Conservation (phyloP, 2,329 filamentous ascomycete genomes). For the Colletotrichum musae region DNA sequence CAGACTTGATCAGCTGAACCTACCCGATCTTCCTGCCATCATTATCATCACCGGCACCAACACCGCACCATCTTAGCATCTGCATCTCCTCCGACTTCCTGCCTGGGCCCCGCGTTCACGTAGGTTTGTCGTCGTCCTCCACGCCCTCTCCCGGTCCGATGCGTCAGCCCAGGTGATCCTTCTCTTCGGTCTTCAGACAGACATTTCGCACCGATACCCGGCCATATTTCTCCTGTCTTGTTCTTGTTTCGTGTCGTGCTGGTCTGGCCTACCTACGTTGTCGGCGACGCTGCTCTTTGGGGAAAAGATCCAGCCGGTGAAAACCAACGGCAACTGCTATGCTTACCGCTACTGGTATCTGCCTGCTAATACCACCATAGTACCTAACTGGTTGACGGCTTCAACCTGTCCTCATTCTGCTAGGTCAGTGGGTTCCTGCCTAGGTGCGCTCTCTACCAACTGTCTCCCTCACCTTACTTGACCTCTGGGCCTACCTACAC, state of each 20-base stretch:
- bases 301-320: no score
- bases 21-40: neutral
- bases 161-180: no score
- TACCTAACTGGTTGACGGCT: no score
- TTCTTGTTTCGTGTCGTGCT: neutral
- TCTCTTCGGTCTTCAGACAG: neutral
- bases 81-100: conserved; percentile 1
- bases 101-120: neutral
- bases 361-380: no score
- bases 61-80: conserved; percentile 4
- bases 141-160: no score
- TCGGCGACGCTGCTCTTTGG: no score
- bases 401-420: no score
- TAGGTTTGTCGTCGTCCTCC: no score
- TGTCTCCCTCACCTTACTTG: neutral
- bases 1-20: conserved; percentile 18
- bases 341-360: no score
- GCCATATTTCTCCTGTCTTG: conserved; percentile 1
- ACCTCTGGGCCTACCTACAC: neutral
- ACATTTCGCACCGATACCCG: neutral
- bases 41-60: neutral
- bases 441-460: neutral
- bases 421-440: neutral
- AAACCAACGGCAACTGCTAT: no score
- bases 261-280: neutral